These are phyloP conservation scores for Solanum medicagineum DNA, from an alignment of 257 asterid species.

Conservation along the genomic window DNA sequence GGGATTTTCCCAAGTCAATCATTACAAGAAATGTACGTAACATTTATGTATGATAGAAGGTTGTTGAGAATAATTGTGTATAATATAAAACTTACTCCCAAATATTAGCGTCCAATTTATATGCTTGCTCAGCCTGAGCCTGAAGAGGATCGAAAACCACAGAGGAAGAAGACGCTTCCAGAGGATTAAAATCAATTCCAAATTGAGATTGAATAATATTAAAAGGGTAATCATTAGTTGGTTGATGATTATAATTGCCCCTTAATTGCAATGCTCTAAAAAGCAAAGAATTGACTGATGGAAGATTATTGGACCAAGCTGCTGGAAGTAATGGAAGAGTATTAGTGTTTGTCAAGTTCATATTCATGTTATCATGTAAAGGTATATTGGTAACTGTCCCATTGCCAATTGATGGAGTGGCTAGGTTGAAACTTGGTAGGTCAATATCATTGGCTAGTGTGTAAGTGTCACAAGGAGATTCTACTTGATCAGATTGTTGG, in stretches of 20 bases:
- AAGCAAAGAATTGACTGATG: constrained; percentile 41
- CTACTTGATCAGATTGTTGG: constrained; percentile 26
- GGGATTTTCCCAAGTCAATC: not conserved
- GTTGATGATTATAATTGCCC: not conserved
- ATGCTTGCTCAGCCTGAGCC: constrained; percentile 15
- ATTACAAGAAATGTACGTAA: not conserved
- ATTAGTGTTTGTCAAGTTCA: constrained; percentile 13
- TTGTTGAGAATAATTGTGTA: too few relatives aligned
- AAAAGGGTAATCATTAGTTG: constrained; percentile 5
- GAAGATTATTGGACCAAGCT: not conserved
- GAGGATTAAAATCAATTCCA: constrained; percentile 6
- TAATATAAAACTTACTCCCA: constrained; percentile 16
- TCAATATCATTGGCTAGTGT: constrained; percentile 24
- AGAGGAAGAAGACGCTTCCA: constrained; percentile 15
- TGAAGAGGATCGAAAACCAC: constrained; percentile 15
- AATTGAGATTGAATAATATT: not conserved
- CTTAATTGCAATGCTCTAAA: constrained; percentile 45
- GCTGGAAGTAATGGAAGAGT: constrained; percentile 3
- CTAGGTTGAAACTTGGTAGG: constrained; percentile 8
- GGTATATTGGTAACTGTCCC: not conserved
- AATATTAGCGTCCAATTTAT: constrained; percentile 20
- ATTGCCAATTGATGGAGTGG: not conserved
- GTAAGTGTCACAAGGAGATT: constrained; percentile 18
- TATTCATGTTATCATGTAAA: not conserved
- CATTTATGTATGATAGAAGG: not conserved